Evolutionary conservation across 1,139 yeast genomes (phyloP).

Genomic region (Yamadazyma diospyri): DNA sequence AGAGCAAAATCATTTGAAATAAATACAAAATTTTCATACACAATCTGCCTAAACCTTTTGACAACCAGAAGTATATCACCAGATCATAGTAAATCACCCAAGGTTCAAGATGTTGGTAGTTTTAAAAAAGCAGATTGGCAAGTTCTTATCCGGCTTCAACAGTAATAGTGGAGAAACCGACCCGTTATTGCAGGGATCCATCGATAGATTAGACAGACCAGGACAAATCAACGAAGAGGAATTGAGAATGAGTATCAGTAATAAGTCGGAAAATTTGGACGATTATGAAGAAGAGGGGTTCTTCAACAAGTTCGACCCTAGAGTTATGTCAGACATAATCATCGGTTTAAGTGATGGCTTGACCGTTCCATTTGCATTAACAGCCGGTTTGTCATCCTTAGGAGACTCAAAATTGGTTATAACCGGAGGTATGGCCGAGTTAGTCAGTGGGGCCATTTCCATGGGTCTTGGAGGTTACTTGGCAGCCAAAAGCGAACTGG

Average conservation of each 20-base stretch:
- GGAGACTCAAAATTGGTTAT: constrained; percentile 74
- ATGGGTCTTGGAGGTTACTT: constrained; percentile 84
- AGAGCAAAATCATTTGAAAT: constrained; percentile 1
- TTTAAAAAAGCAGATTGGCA: constrained; percentile 33
- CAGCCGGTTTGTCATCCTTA: constrained; percentile 75
- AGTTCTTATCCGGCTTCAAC: constrained; percentile 31
- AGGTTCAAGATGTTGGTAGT: constrained; percentile 26
- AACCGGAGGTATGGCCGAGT: constrained; percentile 84
- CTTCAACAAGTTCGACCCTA: constrained; percentile 52
- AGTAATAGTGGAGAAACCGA: constrained; percentile 25
- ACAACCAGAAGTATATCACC: too few relatives aligned
- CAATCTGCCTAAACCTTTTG: too few relatives aligned
- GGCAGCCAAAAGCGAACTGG: constrained; percentile 77
- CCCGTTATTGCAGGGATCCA: constrained; percentile 39
- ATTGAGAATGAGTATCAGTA: constrained; percentile 25
- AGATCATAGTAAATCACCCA: neutral
- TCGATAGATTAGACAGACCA: constrained; percentile 31
- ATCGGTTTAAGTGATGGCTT: constrained; percentile 79
- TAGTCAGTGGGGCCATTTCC: constrained; percentile 78
- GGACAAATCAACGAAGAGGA: constrained; percentile 39
- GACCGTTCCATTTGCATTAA: constrained; percentile 81
- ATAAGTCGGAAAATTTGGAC: constrained; percentile 19
- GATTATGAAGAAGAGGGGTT: constrained; percentile 30
- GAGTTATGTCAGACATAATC: constrained; percentile 77
- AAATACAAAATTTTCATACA: constrained; percentile 1